phyloP scores from a whole-genome alignment of 768 basidiomycete genomes.

The Crepidotus variabilis region DNA sequence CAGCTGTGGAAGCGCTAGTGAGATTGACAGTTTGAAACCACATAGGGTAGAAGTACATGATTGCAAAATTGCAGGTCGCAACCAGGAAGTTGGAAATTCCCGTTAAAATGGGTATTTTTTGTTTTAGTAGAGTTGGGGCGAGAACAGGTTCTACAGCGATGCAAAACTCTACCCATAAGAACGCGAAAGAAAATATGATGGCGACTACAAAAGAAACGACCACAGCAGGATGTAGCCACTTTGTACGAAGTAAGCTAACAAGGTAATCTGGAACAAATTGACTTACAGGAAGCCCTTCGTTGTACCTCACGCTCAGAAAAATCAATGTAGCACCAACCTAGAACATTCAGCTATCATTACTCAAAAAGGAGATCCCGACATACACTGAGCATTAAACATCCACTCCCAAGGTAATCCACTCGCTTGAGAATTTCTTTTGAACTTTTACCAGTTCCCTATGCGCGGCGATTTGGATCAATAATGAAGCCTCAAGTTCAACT shows the following conservation, averaged over 20 bases:
- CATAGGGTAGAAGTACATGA: slow-evolving; percentile 79
- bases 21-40: slow-evolving; percentile 82
- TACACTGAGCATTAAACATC: slow-evolving; percentile 58
- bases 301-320: slow-evolving; percentile 70
- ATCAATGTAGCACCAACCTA: slow-evolving; percentile 57
- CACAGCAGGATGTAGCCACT: slow-evolving; percentile 57
- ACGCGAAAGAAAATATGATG: slow-evolving; percentile 43
- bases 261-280: background rate
- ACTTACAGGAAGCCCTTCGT: slow-evolving; percentile 57
- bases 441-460: slow-evolving; percentile 64
- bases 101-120: slow-evolving; percentile 69
- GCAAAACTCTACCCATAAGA: slow-evolving; percentile 59
- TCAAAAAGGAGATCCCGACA: slow-evolving; percentile 15
- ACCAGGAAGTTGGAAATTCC: slow-evolving; percentile 73
- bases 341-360: background rate
- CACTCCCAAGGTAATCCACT: slow-evolving; percentile 77
- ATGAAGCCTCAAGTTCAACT: background rate
- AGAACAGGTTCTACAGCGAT: slow-evolving; percentile 71
- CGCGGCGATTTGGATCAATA: background rate
- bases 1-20: slow-evolving; percentile 56
- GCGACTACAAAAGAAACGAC: slow-evolving; percentile 32
- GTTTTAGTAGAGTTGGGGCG: slow-evolving; percentile 58
- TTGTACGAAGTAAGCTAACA: slow-evolving; percentile 1
- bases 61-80: slow-evolving; percentile 66
- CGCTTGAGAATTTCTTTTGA: slow-evolving; percentile 65